A percentile compares a stretch with the other conserved stretches of the same genome.
These are phyloP conservation scores for Boletus sp. DNA, from an alignment of 768 basidiomycete species.

Conservation along the genomic window DNA sequence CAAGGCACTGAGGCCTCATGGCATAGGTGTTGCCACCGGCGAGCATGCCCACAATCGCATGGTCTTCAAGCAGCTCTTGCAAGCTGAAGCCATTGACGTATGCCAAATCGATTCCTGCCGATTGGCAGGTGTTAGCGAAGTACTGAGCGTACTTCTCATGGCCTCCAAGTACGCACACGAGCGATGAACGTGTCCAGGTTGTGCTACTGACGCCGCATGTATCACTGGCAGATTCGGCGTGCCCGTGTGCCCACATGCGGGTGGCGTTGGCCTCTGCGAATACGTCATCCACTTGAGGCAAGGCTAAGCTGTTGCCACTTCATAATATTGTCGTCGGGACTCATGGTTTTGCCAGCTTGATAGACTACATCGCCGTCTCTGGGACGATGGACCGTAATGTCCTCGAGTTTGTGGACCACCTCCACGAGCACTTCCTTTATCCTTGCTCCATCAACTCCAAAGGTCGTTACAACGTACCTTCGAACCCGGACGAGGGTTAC, in stretches of 20 bases:
- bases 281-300: slow-evolving; percentile 86
- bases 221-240: slow-evolving; percentile 63
- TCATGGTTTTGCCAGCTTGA: slow-evolving; percentile 51
- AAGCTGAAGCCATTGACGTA: slow-evolving; percentile 92
- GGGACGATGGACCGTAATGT: slow-evolving; percentile 95
- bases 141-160: slow-evolving; percentile 91
- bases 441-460: slow-evolving; percentile 84
- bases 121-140: slow-evolving; percentile 91
- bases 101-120: slow-evolving; percentile 95
- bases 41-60: slow-evolving; percentile 97
- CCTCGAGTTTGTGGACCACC: slow-evolving; percentile 85
- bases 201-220: slow-evolving; percentile 4
- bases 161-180: slow-evolving; percentile 67
- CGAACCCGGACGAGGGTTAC: slow-evolving; percentile 74
- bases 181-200: background rate
- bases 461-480: slow-evolving; percentile 88
- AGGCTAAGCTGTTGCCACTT: background rate
- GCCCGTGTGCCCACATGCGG: slow-evolving; percentile 94
- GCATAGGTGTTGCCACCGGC: slow-evolving; percentile 93
- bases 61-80: slow-evolving; percentile 95
- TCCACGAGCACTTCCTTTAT: slow-evolving; percentile 90
- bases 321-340: slow-evolving; percentile 1
- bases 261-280: slow-evolving; percentile 94
- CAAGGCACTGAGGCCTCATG: slow-evolving; percentile 75
- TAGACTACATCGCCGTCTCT: slow-evolving; percentile 91